Conservation (phyloP, 73 alveolate genomes). For the Blepharisma japonicum region DNA sequence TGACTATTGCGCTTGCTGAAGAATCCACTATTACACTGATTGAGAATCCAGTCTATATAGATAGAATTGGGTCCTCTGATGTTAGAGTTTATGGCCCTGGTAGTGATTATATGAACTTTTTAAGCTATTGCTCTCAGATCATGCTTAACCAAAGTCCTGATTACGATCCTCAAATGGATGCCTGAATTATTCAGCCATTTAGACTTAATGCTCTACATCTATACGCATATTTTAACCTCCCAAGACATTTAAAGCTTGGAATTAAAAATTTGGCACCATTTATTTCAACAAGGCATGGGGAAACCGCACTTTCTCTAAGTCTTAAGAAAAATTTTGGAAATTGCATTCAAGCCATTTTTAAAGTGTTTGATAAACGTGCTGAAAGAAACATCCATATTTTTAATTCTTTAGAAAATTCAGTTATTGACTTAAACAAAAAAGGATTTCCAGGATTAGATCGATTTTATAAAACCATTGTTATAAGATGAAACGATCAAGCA, state of each 20-base stretch:
- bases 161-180: neutral
- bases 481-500: neutral
- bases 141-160: neutral
- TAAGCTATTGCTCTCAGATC: neutral
- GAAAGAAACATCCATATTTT: too few species aligned
- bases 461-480: neutral
- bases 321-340: too few species aligned
- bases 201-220: constrained; percentile 22
- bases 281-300: neutral
- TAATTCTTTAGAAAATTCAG: neutral
- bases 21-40: too few species aligned
- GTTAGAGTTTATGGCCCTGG: too few species aligned
- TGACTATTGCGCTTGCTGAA: too few species aligned
- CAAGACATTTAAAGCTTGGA: neutral
- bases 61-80: too few species aligned
- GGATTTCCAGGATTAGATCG: neutral
- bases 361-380: too few species aligned
- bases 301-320: too few species aligned
- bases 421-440: constrained; percentile 8
- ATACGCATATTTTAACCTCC: constrained; percentile 23
- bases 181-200: neutral
- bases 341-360: too few species aligned
- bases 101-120: too few species aligned
- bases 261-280: neutral
- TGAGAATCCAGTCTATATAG: too few species aligned